Evolutionary conservation across 164 flowering plant genomes (phyloP).

Genomic region (Aristolochia californica): DNA sequence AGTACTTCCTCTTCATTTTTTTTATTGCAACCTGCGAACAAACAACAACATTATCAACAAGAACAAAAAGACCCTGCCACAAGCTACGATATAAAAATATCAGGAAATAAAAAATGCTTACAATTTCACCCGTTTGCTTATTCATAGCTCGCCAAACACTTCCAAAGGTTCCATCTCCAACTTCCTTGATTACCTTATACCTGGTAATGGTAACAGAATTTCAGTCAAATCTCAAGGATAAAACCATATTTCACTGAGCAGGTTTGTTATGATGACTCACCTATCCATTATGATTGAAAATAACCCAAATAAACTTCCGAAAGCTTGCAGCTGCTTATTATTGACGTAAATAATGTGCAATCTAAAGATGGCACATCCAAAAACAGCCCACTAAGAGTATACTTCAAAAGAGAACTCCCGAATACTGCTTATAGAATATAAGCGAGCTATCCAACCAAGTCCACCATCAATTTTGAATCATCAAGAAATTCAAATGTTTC

Average conservation of each 20-base stretch:
- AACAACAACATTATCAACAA: not conserved
- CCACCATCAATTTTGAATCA: slow-evolving; percentile 26
- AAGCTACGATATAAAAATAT: not conserved
- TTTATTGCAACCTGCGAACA: slow-evolving; percentile 76
- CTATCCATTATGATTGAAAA: slow-evolving; percentile 60
- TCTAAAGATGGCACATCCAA: slow-evolving; percentile 4
- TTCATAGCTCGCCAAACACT: slow-evolving; percentile 90
- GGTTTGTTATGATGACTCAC: slow-evolving; percentile 20
- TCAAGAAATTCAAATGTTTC: slow-evolving; percentile 12
- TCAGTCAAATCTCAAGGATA: not conserved
- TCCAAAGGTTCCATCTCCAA: slow-evolving; percentile 98
- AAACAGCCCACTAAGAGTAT: slow-evolving; percentile 12
- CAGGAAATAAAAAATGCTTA: slow-evolving; percentile 25
- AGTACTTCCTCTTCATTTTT: slow-evolving; percentile 91
- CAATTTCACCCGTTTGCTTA: slow-evolving; percentile 90
- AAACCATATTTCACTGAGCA: not conserved
- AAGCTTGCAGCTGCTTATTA: slow-evolving; percentile 23
- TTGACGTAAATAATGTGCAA: slow-evolving; percentile 18
- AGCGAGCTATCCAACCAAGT: slow-evolving; percentile 21
- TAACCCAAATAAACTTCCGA: slow-evolving; percentile 12
- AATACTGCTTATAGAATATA: slow-evolving; percentile 12
- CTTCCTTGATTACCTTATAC: slow-evolving; percentile 90
- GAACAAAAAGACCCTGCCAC: not conserved
- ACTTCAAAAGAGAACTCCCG: slow-evolving; percentile 10
- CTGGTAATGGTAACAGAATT: slow-evolving; percentile 22